Conservation (phyloP, 768 basidiomycete species). For the Pilatotrama ljubarskyi region DNA sequence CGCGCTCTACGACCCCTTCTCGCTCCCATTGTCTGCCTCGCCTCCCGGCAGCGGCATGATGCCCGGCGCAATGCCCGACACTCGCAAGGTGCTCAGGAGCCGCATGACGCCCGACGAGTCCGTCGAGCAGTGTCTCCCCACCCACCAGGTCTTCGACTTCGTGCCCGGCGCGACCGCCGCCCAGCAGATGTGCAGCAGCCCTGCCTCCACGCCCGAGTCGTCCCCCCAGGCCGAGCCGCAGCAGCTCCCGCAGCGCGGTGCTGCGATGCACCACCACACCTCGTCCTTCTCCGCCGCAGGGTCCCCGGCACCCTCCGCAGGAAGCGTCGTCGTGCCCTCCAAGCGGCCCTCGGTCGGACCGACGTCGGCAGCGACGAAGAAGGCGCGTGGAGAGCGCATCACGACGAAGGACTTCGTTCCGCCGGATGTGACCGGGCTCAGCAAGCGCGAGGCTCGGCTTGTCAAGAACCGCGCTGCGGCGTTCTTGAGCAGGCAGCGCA, state of each 20-base stretch:
- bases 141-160: slow-evolving; percentile 73
- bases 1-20: slow-evolving; percentile 46
- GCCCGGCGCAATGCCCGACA: slow-evolving; percentile 43
- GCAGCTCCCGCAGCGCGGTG: slow-evolving; percentile 33
- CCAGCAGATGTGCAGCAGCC: slow-evolving; percentile 18
- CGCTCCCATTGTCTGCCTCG: slow-evolving; percentile 42
- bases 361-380: slow-evolving; percentile 37
- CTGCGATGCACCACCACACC: slow-evolving; percentile 18
- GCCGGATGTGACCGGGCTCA: slow-evolving; percentile 84
- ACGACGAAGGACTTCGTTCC: slow-evolving; percentile 83
- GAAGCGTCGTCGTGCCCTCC: slow-evolving; percentile 33
- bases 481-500: slow-evolving; percentile 87
- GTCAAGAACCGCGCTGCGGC: slow-evolving; percentile 93
- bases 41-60: slow-evolving; percentile 36
- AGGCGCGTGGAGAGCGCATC: slow-evolving; percentile 51
- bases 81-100: slow-evolving; percentile 53
- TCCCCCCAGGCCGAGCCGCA: slow-evolving; percentile 31
- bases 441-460: slow-evolving; percentile 87
- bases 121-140: slow-evolving; percentile 60
- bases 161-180: slow-evolving; percentile 38
- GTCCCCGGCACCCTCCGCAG: slow-evolving; percentile 25
- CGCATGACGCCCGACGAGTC: slow-evolving; percentile 47
- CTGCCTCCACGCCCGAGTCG: slow-evolving; percentile 33
- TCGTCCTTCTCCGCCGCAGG: slow-evolving; percentile 28
- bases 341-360: slow-evolving; percentile 28